These are phyloP conservation scores for Elaphomyces granulatus DNA, from an alignment of 495 filamentous ascomycete species.

Conservation along the genomic window DNA sequence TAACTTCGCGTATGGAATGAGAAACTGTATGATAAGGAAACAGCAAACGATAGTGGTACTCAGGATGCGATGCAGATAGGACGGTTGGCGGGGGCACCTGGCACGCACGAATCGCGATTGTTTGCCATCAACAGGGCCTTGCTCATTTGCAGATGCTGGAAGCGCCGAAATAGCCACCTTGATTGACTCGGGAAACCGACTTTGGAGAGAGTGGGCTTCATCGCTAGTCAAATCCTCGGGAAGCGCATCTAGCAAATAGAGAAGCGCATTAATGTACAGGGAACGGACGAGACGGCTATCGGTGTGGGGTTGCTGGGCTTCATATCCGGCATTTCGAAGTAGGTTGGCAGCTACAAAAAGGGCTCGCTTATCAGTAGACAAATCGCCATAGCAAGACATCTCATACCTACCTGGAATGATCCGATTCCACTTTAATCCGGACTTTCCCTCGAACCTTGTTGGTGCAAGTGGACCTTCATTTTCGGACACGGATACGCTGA, in stretches of 20 bases:
- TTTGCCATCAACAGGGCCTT: conserved; percentile 5
- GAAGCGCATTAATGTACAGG: conserved; percentile 50
- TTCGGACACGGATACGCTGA: conserved; percentile 1
- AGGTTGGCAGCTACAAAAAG: conserved; percentile 23
- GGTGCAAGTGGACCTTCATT: neutral
- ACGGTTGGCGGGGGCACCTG: conserved; percentile 17
- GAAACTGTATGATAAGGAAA: conserved; percentile 40
- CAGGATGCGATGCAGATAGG: conserved; percentile 43
- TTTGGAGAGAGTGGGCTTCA: conserved; percentile 18
- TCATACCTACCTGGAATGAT: conserved; percentile 29
- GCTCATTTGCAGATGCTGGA: conserved; percentile 19
- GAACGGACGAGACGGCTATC: conserved; percentile 40
- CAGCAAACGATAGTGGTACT: conserved; percentile 40
- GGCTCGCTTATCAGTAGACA: too few relatives aligned
- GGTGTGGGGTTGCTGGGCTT: conserved; percentile 24
- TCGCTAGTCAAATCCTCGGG: conserved; percentile 40
- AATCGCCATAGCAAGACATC: too few relatives aligned
- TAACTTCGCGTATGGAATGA: conserved; percentile 44
- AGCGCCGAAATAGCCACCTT: conserved; percentile 8
- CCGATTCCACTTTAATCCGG: conserved; percentile 28
- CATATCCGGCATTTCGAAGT: conserved; percentile 25
- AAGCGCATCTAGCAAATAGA: conserved; percentile 52
- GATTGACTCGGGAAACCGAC: conserved; percentile 19
- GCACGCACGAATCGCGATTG: neutral
- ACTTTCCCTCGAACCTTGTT: conserved; percentile 22